These are phyloP conservation scores for Stentor coeruleus DNA, from an alignment of 73 alveolate species.

Conservation along the genomic window DNA sequence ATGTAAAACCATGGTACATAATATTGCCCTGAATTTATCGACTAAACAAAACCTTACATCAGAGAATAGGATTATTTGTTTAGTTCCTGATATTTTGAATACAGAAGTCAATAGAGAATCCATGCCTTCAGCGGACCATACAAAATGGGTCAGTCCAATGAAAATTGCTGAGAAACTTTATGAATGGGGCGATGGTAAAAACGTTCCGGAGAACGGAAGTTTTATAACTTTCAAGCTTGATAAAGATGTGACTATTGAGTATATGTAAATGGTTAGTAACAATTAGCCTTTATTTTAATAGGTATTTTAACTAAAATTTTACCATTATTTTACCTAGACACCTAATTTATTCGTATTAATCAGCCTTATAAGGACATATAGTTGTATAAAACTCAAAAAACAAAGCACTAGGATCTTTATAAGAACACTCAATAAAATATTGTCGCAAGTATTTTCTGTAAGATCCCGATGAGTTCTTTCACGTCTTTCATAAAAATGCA, in stretches of 20 bases:
- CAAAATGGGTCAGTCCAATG: neutral
- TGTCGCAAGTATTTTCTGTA: no score
- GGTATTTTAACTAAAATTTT: no score
- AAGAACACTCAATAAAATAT: no score
- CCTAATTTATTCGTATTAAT: no score
- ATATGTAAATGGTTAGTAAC: no score
- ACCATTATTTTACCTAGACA: no score
- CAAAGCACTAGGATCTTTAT: no score
- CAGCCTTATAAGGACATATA: no score
- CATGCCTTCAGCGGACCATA: neutral
- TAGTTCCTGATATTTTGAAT: conserved; percentile 8
- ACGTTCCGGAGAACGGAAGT: neutral
- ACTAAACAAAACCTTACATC: neutral
- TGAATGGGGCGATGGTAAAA: neutral
- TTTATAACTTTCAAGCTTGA: neutral
- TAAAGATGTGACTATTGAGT: neutral
- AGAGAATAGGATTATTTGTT: neutral
- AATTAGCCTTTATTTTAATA: no score
- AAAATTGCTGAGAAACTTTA: neutral
- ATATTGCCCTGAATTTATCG: neutral
- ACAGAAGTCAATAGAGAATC: conserved; percentile 10
- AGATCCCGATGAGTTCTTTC: no score
- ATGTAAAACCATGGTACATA: neutral
- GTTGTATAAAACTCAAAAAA: no score
- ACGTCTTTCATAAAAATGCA: no score